Conservation (phyloP, 345 rosid genomes). For the Anacardium occidentale region DNA sequence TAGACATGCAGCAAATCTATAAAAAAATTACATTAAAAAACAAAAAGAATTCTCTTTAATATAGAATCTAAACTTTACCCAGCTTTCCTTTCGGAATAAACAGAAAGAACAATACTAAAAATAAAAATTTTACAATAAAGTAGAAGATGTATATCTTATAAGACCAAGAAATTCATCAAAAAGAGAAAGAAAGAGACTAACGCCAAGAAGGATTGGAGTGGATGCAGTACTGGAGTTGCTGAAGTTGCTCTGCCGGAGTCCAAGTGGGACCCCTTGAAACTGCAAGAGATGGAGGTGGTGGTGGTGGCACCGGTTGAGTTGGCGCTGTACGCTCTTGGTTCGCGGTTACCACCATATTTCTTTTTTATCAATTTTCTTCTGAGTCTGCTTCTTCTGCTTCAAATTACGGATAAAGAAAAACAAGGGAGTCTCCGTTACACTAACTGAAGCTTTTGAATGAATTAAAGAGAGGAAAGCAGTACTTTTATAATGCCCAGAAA, state of each 20-base stretch:
- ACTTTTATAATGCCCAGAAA: not conserved
- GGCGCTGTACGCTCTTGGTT: slow-evolving; percentile 42
- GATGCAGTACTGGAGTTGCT: slow-evolving; percentile 93
- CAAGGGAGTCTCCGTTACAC: not conserved
- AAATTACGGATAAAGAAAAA: not conserved
- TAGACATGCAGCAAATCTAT: slow-evolving; percentile 16
- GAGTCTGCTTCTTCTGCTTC: not conserved
- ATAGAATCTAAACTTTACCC: not conserved
- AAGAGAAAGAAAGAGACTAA: slow-evolving; percentile 44
- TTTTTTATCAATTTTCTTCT: no score
- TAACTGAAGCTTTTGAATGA: slow-evolving; percentile 9
- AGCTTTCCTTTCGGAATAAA: slow-evolving; percentile 6
- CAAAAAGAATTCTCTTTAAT: slow-evolving; percentile 1
- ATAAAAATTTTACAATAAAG: slow-evolving; percentile 6
- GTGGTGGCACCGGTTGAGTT: slow-evolving; percentile 38
- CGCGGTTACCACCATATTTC: slow-evolving; percentile 50
- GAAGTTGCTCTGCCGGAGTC: slow-evolving; percentile 89
- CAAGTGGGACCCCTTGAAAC: slow-evolving; percentile 56
- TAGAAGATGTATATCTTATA: not conserved
- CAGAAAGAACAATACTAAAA: slow-evolving; percentile 11
- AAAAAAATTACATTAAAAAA: slow-evolving; percentile 13
- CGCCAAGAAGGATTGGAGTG: slow-evolving; percentile 97
- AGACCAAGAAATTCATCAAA: slow-evolving; percentile 1
- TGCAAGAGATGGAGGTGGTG: slow-evolving; percentile 48
- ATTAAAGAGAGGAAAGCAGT: not conserved